phyloP scores from a whole-genome alignment of 148 eudicot species.

The Vaccinium myrtillus region DNA sequence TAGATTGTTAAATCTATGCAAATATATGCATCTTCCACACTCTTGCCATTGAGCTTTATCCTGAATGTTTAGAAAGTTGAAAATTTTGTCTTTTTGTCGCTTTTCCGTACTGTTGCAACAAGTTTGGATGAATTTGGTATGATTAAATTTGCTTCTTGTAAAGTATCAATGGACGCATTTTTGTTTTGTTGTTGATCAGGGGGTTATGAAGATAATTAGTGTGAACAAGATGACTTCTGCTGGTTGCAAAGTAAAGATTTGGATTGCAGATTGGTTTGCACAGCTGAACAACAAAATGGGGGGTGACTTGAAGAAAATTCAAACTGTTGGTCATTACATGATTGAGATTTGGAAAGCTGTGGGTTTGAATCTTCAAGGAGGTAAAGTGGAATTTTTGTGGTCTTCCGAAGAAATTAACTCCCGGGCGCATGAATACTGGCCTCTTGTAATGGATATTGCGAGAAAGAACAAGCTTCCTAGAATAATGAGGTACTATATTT shows the following conservation, averaged over 20 bases:
- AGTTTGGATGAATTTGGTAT: neutral
- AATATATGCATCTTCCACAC: neutral
- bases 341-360: slow-evolving; percentile 95
- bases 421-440: slow-evolving; percentile 84
- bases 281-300: slow-evolving; percentile 90
- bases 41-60: neutral
- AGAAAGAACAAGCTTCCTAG: slow-evolving; percentile 74
- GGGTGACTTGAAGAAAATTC: slow-evolving; percentile 86
- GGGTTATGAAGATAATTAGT: slow-evolving; percentile 84
- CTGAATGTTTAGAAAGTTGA: neutral
- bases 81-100: neutral
- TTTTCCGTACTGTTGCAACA: neutral
- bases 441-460: slow-evolving; percentile 91
- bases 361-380: slow-evolving; percentile 69
- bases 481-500: slow-evolving; percentile 52
- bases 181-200: slow-evolving; percentile 45
- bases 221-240: slow-evolving; percentile 84
- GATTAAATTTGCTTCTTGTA: neutral
- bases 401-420: slow-evolving; percentile 75
- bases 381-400: slow-evolving; percentile 84
- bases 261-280: slow-evolving; percentile 99
- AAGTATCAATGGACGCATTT: neutral
- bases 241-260: slow-evolving; percentile 87
- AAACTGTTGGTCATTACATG: slow-evolving; percentile 73
- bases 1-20: neutral